These are phyloP conservation scores for Sugiyamaella marilandica DNA, from an alignment of 805 yeast species.

Conservation along the genomic window DNA sequence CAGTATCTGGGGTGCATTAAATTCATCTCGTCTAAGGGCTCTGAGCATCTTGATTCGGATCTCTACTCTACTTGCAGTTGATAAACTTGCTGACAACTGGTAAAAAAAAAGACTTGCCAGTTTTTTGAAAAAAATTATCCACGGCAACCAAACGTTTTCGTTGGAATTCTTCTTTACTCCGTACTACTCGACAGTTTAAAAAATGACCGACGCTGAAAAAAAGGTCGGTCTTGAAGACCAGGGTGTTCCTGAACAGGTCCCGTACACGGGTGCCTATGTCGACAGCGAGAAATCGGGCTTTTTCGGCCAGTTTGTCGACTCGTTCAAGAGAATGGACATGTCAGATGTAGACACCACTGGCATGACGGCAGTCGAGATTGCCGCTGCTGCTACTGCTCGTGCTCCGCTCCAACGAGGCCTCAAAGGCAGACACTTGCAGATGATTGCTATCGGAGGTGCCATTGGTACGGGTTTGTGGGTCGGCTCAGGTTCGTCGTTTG, in stretches of 20 bases:
- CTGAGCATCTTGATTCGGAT: too few relatives aligned
- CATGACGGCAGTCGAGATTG: conserved; percentile 38
- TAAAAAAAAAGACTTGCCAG: too few relatives aligned
- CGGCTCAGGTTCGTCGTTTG: conserved; percentile 58
- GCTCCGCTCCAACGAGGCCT: conserved; percentile 45
- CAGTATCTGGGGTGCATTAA: too few relatives aligned
- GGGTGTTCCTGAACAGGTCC: background rate
- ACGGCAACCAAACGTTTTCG: too few relatives aligned
- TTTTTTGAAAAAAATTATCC: too few relatives aligned
- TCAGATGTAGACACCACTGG: conserved; percentile 33
- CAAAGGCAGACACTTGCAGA: conserved; percentile 54
- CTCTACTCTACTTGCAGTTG: too few relatives aligned
- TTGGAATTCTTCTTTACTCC: too few relatives aligned
- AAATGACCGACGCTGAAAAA: too few relatives aligned
- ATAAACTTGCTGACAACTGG: too few relatives aligned
- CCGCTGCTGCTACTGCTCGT: conserved; percentile 39
- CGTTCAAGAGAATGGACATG: conserved; percentile 37
- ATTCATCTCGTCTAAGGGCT: too few relatives aligned
- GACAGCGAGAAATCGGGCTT: background rate
- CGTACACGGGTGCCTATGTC: background rate
- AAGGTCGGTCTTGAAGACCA: too few relatives aligned
- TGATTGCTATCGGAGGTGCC: conserved; percentile 71
- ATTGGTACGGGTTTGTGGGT: conserved; percentile 72
- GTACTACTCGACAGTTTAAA: too few relatives aligned
- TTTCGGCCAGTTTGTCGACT: conserved; percentile 36